These are phyloP conservation scores for Acarospora socialis DNA, from an alignment of 2,329 filamentous ascomycete genomes.

Conservation along the genomic window DNA sequence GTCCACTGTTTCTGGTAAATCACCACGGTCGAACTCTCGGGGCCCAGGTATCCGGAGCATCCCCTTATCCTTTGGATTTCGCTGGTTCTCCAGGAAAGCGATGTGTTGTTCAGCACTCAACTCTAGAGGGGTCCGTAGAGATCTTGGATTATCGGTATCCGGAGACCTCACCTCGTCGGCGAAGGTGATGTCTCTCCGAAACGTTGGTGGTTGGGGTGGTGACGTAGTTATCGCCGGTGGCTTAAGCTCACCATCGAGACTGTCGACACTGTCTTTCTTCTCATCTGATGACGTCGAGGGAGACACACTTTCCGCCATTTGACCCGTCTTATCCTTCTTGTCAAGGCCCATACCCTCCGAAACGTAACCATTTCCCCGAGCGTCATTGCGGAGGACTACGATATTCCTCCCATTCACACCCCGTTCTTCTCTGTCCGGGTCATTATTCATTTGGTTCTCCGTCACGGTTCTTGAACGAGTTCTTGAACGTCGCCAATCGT, in stretches of 20 bases:
- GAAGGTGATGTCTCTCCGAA: slow-evolving; percentile 48
- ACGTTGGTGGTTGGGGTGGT: slow-evolving; percentile 13
- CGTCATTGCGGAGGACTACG: slow-evolving; percentile 3
- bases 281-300: slow-evolving; percentile 8
- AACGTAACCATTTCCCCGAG: slow-evolving; percentile 9
- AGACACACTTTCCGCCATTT: slow-evolving; percentile 6
- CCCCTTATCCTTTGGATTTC: slow-evolving; percentile 55
- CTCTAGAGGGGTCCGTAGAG: slow-evolving; percentile 23
- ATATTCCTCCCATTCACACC: neutral
- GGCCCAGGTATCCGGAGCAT: slow-evolving; percentile 83
- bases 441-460: slow-evolving; percentile 22
- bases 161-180: slow-evolving; percentile 50
- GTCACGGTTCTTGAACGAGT: slow-evolving; percentile 40
- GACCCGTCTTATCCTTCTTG: neutral
- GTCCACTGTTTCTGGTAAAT: slow-evolving; percentile 49
- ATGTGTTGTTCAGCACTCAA: slow-evolving; percentile 64
- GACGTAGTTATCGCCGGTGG: slow-evolving; percentile 9
- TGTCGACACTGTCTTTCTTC: slow-evolving; percentile 3
- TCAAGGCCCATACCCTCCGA: no score
- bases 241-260: slow-evolving; percentile 12
- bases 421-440: slow-evolving; percentile 11
- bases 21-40: slow-evolving; percentile 72
- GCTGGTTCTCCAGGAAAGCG: slow-evolving; percentile 72
- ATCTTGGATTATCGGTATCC: slow-evolving; percentile 41
- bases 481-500: slow-evolving; percentile 48